phyloP scores from a whole-genome alignment of 202 grass and related monocot species.

The Zizania palustris region DNA sequence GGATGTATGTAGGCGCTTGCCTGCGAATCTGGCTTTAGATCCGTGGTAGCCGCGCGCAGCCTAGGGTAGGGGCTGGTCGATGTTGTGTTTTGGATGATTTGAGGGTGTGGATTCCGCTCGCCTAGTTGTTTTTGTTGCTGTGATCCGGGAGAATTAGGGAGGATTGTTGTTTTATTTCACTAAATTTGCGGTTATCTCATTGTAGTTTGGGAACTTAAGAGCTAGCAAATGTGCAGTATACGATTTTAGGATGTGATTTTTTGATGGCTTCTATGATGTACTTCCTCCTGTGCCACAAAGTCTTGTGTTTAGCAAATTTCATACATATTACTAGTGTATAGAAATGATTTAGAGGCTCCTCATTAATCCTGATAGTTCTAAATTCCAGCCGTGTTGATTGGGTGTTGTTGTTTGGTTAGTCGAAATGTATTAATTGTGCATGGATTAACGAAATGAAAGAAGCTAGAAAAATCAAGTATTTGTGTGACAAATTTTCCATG shows the following conservation, averaged over 20 bases:
- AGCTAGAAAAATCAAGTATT: no score
- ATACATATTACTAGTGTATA: neutral
- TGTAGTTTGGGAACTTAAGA: neutral
- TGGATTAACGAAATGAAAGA: no score
- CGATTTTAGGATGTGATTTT: neutral
- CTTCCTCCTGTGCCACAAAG: no score
- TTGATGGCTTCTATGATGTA: neutral
- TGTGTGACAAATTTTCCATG: no score
- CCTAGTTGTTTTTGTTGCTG: neutral
- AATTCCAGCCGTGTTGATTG: no score
- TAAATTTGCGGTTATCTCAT: neutral
- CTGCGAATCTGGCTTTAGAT: slow-evolving; percentile 19
- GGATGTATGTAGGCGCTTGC: neutral
- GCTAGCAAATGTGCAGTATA: neutral
- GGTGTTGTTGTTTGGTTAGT: no score
- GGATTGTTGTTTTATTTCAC: neutral
- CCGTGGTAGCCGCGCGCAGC: neutral
- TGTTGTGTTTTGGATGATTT: neutral
- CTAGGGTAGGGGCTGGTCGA: neutral
- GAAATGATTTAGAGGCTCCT: no score
- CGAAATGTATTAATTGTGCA: no score
- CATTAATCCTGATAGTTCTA: no score
- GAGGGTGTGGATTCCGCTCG: neutral
- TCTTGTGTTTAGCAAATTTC: neutral
- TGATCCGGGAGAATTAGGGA: neutral